phyloP scores from a whole-genome alignment of 345 rosid species.

The Clausena lansium region DNA sequence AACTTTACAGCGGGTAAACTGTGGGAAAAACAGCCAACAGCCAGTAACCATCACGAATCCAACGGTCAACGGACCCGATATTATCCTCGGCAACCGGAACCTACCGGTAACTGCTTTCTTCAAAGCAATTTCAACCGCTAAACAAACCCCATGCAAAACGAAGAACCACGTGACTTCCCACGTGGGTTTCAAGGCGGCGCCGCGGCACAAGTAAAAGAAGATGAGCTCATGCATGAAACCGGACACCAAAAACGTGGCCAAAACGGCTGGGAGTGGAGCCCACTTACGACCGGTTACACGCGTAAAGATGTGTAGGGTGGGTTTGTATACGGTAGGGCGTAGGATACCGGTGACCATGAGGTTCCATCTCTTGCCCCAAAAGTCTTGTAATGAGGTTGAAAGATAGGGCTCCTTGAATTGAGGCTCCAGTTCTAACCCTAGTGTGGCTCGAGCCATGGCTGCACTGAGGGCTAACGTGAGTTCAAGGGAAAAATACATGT shows the following conservation, averaged over 20 bases:
- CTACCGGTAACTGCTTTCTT: slow-evolving; percentile 30
- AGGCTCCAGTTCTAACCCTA: slow-evolving; percentile 41
- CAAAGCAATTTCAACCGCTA: slow-evolving; percentile 29
- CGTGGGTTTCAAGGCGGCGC: slow-evolving; percentile 36
- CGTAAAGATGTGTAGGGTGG: slow-evolving; percentile 17
- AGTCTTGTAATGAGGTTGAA: slow-evolving; percentile 69
- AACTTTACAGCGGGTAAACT: slow-evolving; percentile 13
- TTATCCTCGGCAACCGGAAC: slow-evolving; percentile 23
- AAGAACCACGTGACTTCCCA: slow-evolving; percentile 58
- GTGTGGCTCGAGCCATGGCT: slow-evolving; percentile 32
- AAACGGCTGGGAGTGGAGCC: slow-evolving; percentile 41
- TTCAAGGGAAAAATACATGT: slow-evolving; percentile 45
- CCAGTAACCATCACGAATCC: slow-evolving; percentile 37
- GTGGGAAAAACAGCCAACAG: slow-evolving; percentile 50
- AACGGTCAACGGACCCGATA: slow-evolving; percentile 34
- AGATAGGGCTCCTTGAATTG: slow-evolving; percentile 59
- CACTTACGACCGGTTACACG: slow-evolving; percentile 25
- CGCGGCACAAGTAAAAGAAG: slow-evolving; percentile 47
- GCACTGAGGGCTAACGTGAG: slow-evolving; percentile 36
- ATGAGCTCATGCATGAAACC: slow-evolving; percentile 65
- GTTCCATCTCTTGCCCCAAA: slow-evolving; percentile 82
- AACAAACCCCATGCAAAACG: slow-evolving; percentile 48
- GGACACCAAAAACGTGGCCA: slow-evolving; percentile 46
- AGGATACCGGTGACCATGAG: slow-evolving; percentile 54
- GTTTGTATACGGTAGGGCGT: slow-evolving; percentile 58